Base-by-base conservation (phyloP, 306 rosid genomes). In the Arachis hypogaea region DNA sequence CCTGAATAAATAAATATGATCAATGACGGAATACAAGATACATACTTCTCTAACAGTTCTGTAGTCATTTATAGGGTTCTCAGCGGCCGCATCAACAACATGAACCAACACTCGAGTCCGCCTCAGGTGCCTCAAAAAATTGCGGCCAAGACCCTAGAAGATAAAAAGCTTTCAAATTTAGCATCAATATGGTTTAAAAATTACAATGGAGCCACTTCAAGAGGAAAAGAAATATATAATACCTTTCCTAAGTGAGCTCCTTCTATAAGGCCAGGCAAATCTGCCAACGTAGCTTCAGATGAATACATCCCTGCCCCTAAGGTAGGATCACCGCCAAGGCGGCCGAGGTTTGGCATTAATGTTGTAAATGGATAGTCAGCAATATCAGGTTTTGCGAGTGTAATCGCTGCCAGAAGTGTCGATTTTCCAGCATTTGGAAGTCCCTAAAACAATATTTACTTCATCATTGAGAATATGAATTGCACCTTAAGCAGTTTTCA, bases 221-320 rank as follows among this genome's bases (percentile, higher is more conserved):
- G 30, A 55, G 38, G 50, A 59, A 52, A 33, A 33, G 38, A 58
- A 63, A 61, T 42, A 65, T 58, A 44, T 50, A 16, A 81, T 92
- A 92, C 99, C 99, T 95, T 95, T 78, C 99, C 99, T 76, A 92
- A 85, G 86, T 95, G 99, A 83, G 99, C 98, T 59, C 99, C 99
- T 84, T 95, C 92, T 64, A 92, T 95, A 75, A 95, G 98, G 74
- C 99, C 99, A 55, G 99, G 99, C 82, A 95, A 85, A 87, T 95
- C 99, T 74, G 97, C 99, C 77, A 95, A 77, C 30, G 99, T 95
- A 75, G 97, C 97, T 82, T 90, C 99, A 11, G 97, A 92, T 46
- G 87, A 88, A 82, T 82, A 92, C 97, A 95, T 88, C 63, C 84
- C 93, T 10, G 96, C 92, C 70, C 98, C 99, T 80, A 95, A 88